Percentiles rank a stretch among this genome's conserved stretches.
phyloP scores from a whole-genome alignment of 805 yeast species.

The Wickerhamiella spandovensis region DNA sequence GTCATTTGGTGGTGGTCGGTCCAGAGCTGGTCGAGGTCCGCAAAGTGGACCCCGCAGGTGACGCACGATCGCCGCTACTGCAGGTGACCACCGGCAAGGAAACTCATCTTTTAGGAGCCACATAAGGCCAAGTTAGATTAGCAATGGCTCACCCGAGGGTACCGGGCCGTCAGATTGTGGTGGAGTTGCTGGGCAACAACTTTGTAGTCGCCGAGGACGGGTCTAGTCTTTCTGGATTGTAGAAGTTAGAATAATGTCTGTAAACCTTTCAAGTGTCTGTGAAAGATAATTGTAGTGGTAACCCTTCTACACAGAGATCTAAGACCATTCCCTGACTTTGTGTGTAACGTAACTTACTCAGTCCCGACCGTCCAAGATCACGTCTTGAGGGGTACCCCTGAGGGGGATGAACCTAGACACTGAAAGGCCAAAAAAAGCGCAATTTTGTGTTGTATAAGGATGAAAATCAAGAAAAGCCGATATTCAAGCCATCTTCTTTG shows the following conservation, averaged over 20 bases:
- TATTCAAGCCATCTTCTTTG: too few species aligned
- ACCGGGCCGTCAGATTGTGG: constrained; percentile 47
- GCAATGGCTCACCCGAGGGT: constrained; percentile 53
- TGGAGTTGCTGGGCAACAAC: constrained; percentile 26
- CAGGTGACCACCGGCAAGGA: constrained; percentile 67
- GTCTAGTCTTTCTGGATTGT: not conserved
- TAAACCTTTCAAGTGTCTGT: too few species aligned
- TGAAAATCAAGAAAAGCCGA: too few species aligned
- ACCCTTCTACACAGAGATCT: not conserved
- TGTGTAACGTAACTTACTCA: not conserved
- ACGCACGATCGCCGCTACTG: constrained; percentile 22
- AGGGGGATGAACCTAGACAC: too few species aligned
- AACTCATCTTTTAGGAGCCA: constrained; percentile 33
- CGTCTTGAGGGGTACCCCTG: too few species aligned
- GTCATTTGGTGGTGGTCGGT: constrained; percentile 40
- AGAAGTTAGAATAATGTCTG: not conserved
- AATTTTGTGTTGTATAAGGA: too few species aligned
- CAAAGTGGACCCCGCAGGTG: constrained; percentile 33
- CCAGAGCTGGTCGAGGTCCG: constrained; percentile 62
- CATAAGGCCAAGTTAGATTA: constrained; percentile 29
- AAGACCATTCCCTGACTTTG: not conserved
- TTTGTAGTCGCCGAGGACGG: constrained; percentile 18
- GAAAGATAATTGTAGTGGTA: too few species aligned
- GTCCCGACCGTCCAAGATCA: too few species aligned
- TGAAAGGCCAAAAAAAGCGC: too few species aligned